Evolutionary conservation across 2,329 filamentous ascomycete genomes (phyloP), one percentile per base, ranked within the genome.

Genomic region (Fusarium nygamai): DNA sequence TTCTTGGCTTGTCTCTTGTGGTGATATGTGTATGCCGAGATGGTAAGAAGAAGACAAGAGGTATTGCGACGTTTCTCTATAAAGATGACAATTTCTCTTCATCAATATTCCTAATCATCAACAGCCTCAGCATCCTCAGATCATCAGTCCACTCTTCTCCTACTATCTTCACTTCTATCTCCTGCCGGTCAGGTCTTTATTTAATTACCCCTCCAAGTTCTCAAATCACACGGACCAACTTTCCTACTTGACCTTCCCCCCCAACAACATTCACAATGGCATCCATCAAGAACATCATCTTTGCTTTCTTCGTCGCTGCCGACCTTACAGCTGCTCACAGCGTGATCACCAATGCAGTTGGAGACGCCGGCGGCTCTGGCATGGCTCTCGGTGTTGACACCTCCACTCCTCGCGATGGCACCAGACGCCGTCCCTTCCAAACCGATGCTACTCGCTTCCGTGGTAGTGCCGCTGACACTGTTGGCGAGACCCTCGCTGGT

Each of bases 371-470:
- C 54, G 90, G 90, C 71, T 82, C 82, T n/a, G 90, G 89, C 77
- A 86, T 84, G 83, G 85, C 82, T 34, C 81, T 88, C 8, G 85
- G 84, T 68, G 80, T 92, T 73, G 86, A 88, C 80, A 83, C 86
- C 59, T 78, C 76, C 75, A 92, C 89, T 58, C 90, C 90, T 50
- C 90, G 90, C 68, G 89, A 91, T 74, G 90, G 90, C 38, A 91
- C 90, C 33, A 80, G 83, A 14, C 87, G 90, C 69, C 82, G 86
- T 59, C 90, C 90, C 53, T 92, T 91, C 85, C 90, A 92, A 82
- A 87, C 88, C 73, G 91, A 92, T 75, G 86, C 86, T 59, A 92
- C 65, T 9, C 65, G 65, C 11, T 67, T 67, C 53, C 65, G 65
- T 13, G 65, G 65, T 7, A 7, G 10, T 5, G 31, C 65, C 3